A percentile compares a stretch with the other conserved stretches of the same genome.
These are phyloP conservation scores for Mariannaea elegans DNA, from an alignment of 2,329 filamentous ascomycete species.

Conservation along the genomic window DNA sequence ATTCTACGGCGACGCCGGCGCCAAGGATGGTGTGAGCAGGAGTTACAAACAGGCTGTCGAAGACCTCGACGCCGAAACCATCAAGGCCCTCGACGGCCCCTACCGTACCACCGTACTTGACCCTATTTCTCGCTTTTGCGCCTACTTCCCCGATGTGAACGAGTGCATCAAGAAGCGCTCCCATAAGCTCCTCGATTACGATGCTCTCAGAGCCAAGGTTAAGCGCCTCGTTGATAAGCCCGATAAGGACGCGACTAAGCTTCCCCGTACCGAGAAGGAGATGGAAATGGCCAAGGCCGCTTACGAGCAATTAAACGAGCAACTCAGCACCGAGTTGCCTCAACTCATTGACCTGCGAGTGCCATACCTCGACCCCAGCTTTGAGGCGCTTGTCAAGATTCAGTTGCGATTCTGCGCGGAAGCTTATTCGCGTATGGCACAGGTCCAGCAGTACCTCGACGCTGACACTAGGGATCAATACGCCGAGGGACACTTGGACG, in stretches of 20 bases:
- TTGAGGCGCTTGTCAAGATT: constrained; percentile 98
- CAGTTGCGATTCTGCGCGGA: constrained; percentile 97
- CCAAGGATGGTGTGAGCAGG: constrained; percentile 91
- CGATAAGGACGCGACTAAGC: constrained; percentile 96
- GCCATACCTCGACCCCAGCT: constrained; percentile 95
- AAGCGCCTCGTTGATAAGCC: constrained; percentile 98
- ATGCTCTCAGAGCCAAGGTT: constrained; percentile 92
- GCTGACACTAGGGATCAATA: constrained; percentile 96
- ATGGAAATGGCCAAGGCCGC: constrained; percentile 91
- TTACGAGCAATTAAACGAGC: constrained; percentile 97
- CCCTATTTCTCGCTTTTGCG: constrained; percentile 94
- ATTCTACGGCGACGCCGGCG: constrained; percentile 96
- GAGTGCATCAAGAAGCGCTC: constrained; percentile 99
- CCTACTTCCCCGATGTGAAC: constrained; percentile 98
- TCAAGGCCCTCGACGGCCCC: constrained; percentile 96
- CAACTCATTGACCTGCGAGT: constrained; percentile 97
- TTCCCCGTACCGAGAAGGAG: constrained; percentile 95
- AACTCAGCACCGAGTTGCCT: constrained; percentile 89
- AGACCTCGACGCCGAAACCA: constrained; percentile 96
- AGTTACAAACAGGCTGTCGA: constrained; percentile 99
- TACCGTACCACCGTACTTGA: constrained; percentile 95
- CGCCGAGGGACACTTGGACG: constrained; percentile 90
- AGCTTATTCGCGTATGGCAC: constrained; percentile 96
- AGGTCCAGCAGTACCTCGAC: constrained; percentile 98
- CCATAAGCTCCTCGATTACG: constrained; percentile 98